Evolutionary conservation across 768 basidiomycete genomes (phyloP).

Genomic region (Trametes cingulata): DNA sequence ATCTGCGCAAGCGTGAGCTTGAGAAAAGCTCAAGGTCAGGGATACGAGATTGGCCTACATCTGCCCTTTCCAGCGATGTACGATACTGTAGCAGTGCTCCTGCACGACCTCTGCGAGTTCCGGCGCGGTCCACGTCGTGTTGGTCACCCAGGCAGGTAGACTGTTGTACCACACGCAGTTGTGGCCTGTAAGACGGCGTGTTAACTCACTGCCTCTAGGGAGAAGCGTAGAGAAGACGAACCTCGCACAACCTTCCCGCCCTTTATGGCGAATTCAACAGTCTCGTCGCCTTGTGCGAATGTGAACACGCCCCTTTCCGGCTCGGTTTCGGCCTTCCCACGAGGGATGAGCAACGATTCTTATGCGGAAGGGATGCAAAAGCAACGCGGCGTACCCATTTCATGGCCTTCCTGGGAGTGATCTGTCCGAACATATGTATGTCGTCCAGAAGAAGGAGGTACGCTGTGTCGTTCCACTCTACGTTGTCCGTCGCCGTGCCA

Average conservation of each 20-base stretch:
- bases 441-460: conserved; percentile 41
- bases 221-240: neutral
- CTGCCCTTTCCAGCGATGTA: conserved; percentile 52
- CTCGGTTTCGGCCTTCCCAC: conserved; percentile 50
- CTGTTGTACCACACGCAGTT: conserved; percentile 46
- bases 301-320: conserved; percentile 48
- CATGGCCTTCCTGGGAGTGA: conserved; percentile 54
- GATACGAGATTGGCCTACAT: too few relatives aligned
- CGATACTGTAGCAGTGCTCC: conserved; percentile 49
- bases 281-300: conserved; percentile 44
- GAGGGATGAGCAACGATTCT: neutral
- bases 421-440: conserved; percentile 41
- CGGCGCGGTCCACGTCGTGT: conserved; percentile 35
- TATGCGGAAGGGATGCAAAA: neutral
- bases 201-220: neutral
- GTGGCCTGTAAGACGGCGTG: conserved; percentile 23
- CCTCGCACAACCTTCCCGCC: conserved; percentile 50
- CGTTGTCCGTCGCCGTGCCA: conserved; percentile 49
- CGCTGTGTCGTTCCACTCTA: conserved; percentile 40
- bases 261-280: conserved; percentile 44
- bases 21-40: too few relatives aligned
- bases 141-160: conserved; percentile 39
- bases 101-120: conserved; percentile 42
- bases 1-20: neutral
- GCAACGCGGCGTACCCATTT: conserved; percentile 56